These are phyloP conservation scores for Chlamydomonas sphaeroides DNA, from an alignment of 139 green algal genomes.

Conservation along the genomic window DNA sequence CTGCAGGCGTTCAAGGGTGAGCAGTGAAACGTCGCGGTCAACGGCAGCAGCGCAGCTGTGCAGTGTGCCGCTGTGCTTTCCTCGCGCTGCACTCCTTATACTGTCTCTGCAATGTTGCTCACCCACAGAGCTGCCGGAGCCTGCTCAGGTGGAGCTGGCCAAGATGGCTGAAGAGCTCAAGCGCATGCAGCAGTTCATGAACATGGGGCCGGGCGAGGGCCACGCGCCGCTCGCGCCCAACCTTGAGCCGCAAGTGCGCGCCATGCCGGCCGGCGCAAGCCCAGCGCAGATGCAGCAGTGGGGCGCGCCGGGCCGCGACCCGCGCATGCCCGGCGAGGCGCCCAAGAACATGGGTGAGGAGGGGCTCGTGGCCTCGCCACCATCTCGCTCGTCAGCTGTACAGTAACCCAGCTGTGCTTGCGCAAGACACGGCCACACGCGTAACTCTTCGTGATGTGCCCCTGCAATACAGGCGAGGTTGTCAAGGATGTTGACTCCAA, in stretches of 20 bases:
- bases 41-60: too few species aligned
- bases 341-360: neutral
- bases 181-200: slow-evolving; percentile 1
- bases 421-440: too few species aligned
- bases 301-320: slow-evolving; percentile 23
- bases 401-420: too few species aligned
- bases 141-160: slow-evolving; percentile 2
- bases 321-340: slow-evolving; percentile 5
- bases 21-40: too few species aligned
- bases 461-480: neutral
- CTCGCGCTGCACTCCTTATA: too few species aligned
- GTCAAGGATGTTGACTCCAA: neutral
- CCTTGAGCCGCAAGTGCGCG: neutral
- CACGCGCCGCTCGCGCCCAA: neutral
- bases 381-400: too few species aligned
- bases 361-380: too few species aligned
- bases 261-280: neutral
- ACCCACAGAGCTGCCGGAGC: slow-evolving; percentile 25
- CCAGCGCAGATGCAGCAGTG: neutral
- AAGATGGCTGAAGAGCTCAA: slow-evolving; percentile 15
- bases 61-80: too few species aligned
- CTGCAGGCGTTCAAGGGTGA: too few species aligned
- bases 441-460: too few species aligned
- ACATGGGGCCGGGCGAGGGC: neutral
- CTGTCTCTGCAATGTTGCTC: too few species aligned